These are phyloP conservation scores for Fennellomyces sp. DNA, from an alignment of 371 early-diverging fungal genomes.

Conservation along the genomic window DNA sequence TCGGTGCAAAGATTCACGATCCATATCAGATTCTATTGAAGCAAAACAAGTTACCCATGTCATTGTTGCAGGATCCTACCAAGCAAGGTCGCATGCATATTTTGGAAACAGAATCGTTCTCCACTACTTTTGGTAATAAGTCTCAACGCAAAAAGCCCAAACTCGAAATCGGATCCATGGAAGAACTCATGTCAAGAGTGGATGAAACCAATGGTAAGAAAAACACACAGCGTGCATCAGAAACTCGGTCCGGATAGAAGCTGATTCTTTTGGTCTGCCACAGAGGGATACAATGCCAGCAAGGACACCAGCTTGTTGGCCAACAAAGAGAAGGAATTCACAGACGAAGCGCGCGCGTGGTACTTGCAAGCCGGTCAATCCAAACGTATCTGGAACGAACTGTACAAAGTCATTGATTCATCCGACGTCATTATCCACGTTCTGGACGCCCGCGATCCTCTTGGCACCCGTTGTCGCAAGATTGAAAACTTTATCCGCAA, in stretches of 20 bases:
- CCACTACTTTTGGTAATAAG: constrained; percentile 90
- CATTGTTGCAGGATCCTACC: constrained; percentile 84
- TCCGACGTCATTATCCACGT: constrained; percentile 99
- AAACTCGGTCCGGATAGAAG: background rate
- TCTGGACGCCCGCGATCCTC: constrained; percentile 98
- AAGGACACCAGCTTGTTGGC: constrained; percentile 78
- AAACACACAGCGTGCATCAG: background rate
- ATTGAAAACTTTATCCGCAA: constrained; percentile 93
- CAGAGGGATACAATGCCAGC: constrained; percentile 72
- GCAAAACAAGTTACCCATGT: constrained; percentile 98
- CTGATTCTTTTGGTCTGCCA: background rate
- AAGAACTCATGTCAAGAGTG: constrained; percentile 80
- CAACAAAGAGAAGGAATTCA: constrained; percentile 73
- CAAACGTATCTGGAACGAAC: constrained; percentile 99
- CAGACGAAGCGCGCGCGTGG: constrained; percentile 81
- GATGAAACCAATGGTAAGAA: constrained; percentile 61
- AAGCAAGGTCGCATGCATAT: constrained; percentile 88
- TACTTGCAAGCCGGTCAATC: constrained; percentile 96
- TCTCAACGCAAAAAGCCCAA: constrained; percentile 95
- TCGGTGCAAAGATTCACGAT: constrained; percentile 87
- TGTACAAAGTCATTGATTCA: constrained; percentile 99
- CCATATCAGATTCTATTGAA: constrained; percentile 97
- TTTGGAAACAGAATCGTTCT: constrained; percentile 92
- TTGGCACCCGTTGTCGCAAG: constrained; percentile 94
- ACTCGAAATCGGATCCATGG: constrained; percentile 72